Conservation (phyloP, 2,329 filamentous ascomycete genomes). For the Fusarium xyrophilum region DNA sequence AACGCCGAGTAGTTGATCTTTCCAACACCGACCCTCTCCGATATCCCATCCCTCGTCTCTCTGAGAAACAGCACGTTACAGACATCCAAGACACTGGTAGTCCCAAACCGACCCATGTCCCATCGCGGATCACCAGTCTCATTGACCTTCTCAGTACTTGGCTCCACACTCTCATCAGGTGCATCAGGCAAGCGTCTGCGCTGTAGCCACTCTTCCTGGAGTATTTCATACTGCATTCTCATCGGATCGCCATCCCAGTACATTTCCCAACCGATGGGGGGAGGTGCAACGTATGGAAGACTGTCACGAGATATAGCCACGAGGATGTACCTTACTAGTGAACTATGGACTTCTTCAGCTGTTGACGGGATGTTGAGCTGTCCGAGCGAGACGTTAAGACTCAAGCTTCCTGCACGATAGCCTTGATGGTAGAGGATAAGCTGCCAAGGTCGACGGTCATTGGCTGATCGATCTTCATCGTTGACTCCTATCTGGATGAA, state of each 20-base stretch:
- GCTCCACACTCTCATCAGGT: not conserved
- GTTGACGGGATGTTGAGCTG: not conserved
- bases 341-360: rapidly evolving
- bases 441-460: conserved; percentile 7
- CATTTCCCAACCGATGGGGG: not conserved
- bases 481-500: conserved; percentile 17
- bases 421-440: conserved; percentile 21
- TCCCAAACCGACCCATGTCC: conserved; percentile 9
- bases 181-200: rapidly evolving
- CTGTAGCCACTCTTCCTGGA: conserved; percentile 1
- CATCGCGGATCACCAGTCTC: conserved; percentile 15
- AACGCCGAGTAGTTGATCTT: conserved; percentile 8
- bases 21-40: conserved; percentile 10
- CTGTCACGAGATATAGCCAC: conserved; percentile 13
- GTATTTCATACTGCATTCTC: not conserved
- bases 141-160: not conserved
- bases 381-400: not conserved
- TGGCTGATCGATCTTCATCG: conserved; percentile 13
- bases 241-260: conserved; percentile 13
- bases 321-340: not conserved
- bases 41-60: not conserved
- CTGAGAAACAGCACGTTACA: conserved; percentile 9
- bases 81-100: not conserved
- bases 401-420: conserved; percentile 4
- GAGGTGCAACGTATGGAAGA: conserved; percentile 1